Base-by-base conservation (phyloP, 306 rosid genomes). In the Prunus salicina region DNA sequence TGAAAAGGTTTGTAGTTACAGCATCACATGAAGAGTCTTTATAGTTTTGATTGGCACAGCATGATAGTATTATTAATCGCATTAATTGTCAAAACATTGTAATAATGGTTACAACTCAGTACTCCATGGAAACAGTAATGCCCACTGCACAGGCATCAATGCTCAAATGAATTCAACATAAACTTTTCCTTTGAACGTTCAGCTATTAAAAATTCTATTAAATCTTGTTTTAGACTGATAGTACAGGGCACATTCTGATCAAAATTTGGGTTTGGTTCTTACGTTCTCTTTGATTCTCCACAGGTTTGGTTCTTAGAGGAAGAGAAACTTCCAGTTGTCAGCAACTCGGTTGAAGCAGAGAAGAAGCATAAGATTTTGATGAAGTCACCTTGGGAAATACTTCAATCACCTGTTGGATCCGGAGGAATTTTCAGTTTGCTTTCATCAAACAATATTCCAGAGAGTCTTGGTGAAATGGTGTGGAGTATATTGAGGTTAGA, bases 331-430 rank as follows among this genome's bases (percentile, higher is more conserved):
- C 98, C 97, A 8, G 91, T 92, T 77, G 85, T 92, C 56, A 76
- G 93, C 88, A 87, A 64, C 51, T 82, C 82, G n/a, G 71, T 19
- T 16, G 96, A 86, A 55, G 92, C 84, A 57, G 83, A 82, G 78
- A 85, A 79, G 77, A 90, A 73, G 80, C 78, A 75, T 74, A 90
- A 88, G 68, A 89, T 95, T 79, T 69, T 95, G 77, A 92, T 95
- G 98, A 90, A 92, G 86, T 95, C 97, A 11, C 96, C 89, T 27
- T 90, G 97, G 98, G 96, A 95, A 84, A 92, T 95, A 56, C 97
- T 89, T 74, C 92, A 90, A 77, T 76, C 91, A 46, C 90, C 97
- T 6, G 86, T 88, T 80, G 98, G 98, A 74, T 88, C 93, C 57
- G 98, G 98, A 57, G 98, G 96, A 69, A 77, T 87, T 77, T 52